Evolutionary conservation across 2,329 filamentous ascomycete genomes (phyloP).

Genomic region (Fusarium transvaalense): DNA sequence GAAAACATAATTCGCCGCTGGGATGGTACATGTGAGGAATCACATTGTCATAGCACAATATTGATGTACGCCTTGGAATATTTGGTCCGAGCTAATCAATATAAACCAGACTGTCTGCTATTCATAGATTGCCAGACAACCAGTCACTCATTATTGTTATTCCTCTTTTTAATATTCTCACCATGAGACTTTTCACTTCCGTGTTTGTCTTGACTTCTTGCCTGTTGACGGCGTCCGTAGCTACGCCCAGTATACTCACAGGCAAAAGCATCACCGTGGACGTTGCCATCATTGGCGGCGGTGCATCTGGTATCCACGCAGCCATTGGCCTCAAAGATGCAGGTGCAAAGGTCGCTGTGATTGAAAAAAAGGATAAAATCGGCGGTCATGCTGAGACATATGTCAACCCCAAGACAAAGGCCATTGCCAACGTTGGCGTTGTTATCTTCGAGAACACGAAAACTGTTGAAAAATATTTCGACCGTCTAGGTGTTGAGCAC

Average conservation of each 20-base stretch:
- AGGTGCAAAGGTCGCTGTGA: conserved; percentile 27
- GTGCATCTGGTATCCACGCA: conserved; percentile 29
- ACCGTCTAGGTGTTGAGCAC: conserved; percentile 19
- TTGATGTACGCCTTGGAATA: not conserved
- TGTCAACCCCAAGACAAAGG: conserved; percentile 16
- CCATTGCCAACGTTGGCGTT: conserved; percentile 32
- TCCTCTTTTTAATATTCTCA: not conserved
- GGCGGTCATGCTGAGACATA: conserved; percentile 44
- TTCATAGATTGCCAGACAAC: fast-evolving
- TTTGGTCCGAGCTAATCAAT: not conserved
- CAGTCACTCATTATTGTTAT: not conserved
- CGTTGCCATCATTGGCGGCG: conserved; percentile 32
- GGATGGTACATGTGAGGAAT: not conserved
- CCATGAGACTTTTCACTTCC: conserved; percentile 10
- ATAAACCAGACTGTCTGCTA: not conserved
- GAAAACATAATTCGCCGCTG: not conserved
- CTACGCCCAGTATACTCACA: not conserved
- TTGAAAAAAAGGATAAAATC: conserved; percentile 36
- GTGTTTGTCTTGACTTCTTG: conserved; percentile 3
- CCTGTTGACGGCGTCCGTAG: not conserved
- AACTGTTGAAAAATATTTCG: conserved; percentile 32
- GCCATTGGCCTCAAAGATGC: conserved; percentile 26
- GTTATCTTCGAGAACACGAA: conserved; percentile 26
- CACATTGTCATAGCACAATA: not conserved
- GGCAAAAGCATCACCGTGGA: conserved; percentile 7